These are phyloP conservation scores for Apodospora peruviana DNA, from an alignment of 495 filamentous ascomycete species.

Conservation along the genomic window DNA sequence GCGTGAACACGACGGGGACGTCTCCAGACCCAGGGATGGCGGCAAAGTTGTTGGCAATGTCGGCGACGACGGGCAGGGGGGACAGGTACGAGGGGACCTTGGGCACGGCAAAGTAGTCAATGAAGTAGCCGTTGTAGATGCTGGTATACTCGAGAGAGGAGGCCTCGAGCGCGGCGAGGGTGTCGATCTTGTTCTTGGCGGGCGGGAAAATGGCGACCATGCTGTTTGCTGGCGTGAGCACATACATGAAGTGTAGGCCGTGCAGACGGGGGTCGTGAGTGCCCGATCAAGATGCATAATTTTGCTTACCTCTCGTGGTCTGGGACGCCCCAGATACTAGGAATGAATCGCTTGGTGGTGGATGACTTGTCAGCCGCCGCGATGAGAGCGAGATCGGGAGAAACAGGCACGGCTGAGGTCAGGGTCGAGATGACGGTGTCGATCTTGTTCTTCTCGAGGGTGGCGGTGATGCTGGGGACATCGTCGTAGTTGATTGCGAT, in stretches of 20 bases:
- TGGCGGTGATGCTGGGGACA: constrained; percentile 27
- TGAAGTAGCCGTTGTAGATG: constrained; percentile 27
- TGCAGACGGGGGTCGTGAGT: too few species aligned
- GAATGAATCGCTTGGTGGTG: constrained; percentile 41
- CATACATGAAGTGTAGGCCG: too few species aligned
- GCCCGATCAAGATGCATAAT: background rate
- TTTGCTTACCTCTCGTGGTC: constrained; percentile 13
- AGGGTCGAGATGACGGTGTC: constrained; percentile 50
- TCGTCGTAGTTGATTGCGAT: constrained; percentile 40
- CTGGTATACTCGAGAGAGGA: background rate
- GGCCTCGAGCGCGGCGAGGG: too few species aligned
- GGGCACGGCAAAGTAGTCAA: constrained; percentile 42
- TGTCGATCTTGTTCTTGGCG: too few species aligned
- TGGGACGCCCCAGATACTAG: constrained; percentile 41
- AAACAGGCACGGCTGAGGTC: too few species aligned
- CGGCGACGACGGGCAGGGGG: constrained; percentile 42
- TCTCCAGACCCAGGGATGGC: constrained; percentile 50
- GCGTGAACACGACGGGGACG: constrained; percentile 43
- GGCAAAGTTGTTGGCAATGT: constrained; percentile 40
- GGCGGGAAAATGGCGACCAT: too few species aligned
- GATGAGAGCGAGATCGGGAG: constrained; percentile 37
- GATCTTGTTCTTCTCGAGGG: constrained; percentile 41
- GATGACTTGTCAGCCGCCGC: constrained; percentile 41
- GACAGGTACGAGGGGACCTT: constrained; percentile 37
- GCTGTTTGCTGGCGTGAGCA: too few species aligned